These are phyloP conservation scores for Chlamydomonas sp. DNA, from an alignment of 139 green algal genomes.

Conservation along the genomic window DNA sequence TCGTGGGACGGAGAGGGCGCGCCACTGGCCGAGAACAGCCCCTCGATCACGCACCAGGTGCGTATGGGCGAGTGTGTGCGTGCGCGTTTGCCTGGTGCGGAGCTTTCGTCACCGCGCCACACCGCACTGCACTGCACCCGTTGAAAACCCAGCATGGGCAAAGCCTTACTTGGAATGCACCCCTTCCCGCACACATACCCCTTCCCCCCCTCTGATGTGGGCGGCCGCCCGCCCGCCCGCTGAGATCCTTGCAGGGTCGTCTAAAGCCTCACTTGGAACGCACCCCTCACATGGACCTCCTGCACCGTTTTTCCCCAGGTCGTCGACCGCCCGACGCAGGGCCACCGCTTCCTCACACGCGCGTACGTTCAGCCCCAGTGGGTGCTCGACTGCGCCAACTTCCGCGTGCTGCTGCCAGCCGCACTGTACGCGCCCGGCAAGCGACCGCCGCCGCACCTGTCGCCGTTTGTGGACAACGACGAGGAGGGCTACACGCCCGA, in stretches of 20 bases:
- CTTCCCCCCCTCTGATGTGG: too few species aligned
- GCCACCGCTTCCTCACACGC: conserved; percentile 60
- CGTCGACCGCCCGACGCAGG: conserved; percentile 67
- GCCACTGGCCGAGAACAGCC: conserved; percentile 53
- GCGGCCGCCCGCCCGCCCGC: too few species aligned
- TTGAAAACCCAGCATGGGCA: too few species aligned
- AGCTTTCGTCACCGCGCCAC: too few species aligned
- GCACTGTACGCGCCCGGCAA: conserved; percentile 73
- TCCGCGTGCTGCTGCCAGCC: conserved; percentile 60
- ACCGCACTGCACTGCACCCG: too few species aligned
- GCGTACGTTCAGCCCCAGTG: conserved; percentile 98
- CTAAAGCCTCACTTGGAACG: too few species aligned
- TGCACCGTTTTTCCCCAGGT: conserved; percentile 36
- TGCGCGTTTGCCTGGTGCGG: too few species aligned
- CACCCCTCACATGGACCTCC: too few species aligned
- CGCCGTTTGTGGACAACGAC: conserved; percentile 88
- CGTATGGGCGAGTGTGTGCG: too few species aligned
- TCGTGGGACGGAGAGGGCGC: conserved; percentile 88
- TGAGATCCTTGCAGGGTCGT: too few species aligned
- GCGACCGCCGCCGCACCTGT: conserved; percentile 88
- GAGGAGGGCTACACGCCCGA: conserved; percentile 93
- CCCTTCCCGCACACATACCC: too few species aligned
- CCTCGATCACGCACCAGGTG: conserved; percentile 87
- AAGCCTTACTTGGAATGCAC: too few species aligned
- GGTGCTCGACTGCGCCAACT: conserved; percentile 93